phyloP scores from a whole-genome alignment of 768 basidiomycete genomes.

The Serpula lacrymans region DNA sequence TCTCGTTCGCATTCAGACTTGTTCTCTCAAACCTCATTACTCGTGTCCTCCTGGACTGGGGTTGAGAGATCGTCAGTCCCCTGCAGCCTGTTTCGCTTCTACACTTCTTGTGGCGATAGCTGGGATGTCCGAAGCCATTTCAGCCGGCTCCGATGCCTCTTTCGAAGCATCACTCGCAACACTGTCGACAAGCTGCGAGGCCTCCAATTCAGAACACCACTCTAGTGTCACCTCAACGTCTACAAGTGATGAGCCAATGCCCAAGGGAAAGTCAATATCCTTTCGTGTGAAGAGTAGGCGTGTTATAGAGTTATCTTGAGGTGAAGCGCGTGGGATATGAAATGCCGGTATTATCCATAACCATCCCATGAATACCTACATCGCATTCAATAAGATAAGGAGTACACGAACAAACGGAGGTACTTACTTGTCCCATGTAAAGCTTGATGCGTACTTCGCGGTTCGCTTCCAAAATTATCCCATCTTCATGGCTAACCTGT shows the following conservation, averaged over 20 bases:
- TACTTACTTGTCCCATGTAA: slow-evolving; percentile 63
- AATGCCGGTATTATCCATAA: slow-evolving; percentile 84
- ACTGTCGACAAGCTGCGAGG: slow-evolving; percentile 24
- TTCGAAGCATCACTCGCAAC: slow-evolving; percentile 15
- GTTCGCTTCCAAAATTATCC: slow-evolving; percentile 59
- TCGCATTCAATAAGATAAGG: slow-evolving; percentile 1
- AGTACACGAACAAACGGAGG: neutral
- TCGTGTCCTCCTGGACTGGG: no score
- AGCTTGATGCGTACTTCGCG: slow-evolving; percentile 71
- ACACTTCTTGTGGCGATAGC: slow-evolving; percentile 22
- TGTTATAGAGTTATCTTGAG: no score
- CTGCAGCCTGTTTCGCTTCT: slow-evolving; percentile 32
- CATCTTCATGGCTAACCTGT: slow-evolving; percentile 25
- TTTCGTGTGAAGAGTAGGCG: slow-evolving; percentile 48
- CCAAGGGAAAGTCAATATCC: slow-evolving; percentile 77
- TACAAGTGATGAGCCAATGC: slow-evolving; percentile 62
- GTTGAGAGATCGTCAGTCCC: slow-evolving; percentile 18
- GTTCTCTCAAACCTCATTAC: no score
- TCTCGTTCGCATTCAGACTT: no score
- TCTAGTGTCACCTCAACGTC: slow-evolving; percentile 65
- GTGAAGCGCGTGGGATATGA: slow-evolving; percentile 54
- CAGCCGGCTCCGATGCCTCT: slow-evolving; percentile 25
- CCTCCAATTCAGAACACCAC: slow-evolving; percentile 32
- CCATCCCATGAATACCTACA: slow-evolving; percentile 77
- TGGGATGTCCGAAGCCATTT: slow-evolving; percentile 29